Conservation (phyloP, 371 early-diverging fungal genomes). For the Funneliformis caledonium region DNA sequence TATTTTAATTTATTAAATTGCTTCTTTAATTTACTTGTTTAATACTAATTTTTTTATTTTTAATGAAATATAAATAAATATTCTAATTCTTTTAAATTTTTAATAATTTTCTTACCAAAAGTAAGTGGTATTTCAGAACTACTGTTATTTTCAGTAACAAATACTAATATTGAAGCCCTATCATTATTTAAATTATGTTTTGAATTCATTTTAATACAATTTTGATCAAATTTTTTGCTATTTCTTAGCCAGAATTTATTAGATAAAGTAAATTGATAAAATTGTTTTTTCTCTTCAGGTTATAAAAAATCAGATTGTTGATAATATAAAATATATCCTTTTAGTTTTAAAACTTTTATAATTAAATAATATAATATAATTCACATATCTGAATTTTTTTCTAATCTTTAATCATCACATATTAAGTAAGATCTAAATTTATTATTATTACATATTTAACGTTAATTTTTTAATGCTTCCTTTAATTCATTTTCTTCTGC, state of each 20-base stretch:
- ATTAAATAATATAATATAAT: conserved; percentile 18
- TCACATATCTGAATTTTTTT: not conserved
- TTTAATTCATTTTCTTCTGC: conserved; percentile 1
- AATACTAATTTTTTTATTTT: no score
- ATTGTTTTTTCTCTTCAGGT: not conserved
- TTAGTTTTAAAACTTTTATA: not conserved
- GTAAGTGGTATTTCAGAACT: not conserved
- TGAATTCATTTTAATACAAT: not conserved
- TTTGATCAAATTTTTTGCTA: conserved; percentile 8
- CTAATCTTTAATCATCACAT: conserved; percentile 14
- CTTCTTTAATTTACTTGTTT: no score
- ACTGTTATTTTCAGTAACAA: not conserved
- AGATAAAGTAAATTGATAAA: conserved; percentile 20
- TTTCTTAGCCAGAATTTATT: conserved; percentile 23
- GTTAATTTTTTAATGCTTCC: not conserved
- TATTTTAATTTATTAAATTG: no score
- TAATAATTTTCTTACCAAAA: not conserved
- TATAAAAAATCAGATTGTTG: conserved; percentile 7
- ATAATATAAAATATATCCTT: conserved; percentile 25
- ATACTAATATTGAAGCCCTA: conserved; percentile 17
- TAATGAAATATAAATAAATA: no score
- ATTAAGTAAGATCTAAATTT: not conserved
- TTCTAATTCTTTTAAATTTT: not conserved
- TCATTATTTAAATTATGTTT: conserved; percentile 25
- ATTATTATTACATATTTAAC: not conserved